phyloP scores from a whole-genome alignment of 495 filamentous ascomycete genomes.

The Saxispiralis lemnorum region DNA sequence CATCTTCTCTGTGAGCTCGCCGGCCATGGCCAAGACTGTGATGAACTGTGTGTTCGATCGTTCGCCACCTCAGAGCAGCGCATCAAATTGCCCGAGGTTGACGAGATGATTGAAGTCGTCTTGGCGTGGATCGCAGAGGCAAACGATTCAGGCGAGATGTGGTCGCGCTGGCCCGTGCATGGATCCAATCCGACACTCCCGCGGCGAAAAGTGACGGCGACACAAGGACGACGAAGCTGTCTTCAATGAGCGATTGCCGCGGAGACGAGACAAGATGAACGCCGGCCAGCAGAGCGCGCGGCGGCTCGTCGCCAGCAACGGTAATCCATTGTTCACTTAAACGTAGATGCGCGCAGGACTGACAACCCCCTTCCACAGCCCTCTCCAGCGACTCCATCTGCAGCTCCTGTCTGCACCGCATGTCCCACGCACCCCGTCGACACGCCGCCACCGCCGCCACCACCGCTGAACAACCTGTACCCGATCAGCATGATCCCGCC shows the following conservation, averaged over 20 bases:
- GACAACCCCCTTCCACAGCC: conserved; percentile 4
- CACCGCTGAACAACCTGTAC: conserved; percentile 1
- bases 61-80: too few relatives aligned
- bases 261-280: conserved; percentile 16
- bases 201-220: conserved; percentile 18
- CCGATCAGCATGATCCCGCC: not conserved
- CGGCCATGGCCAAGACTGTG: not conserved
- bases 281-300: conserved; percentile 20
- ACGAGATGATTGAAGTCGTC: too few relatives aligned
- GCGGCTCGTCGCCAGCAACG: conserved; percentile 16
- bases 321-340: conserved; percentile 7
- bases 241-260: not conserved
- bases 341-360: not conserved
- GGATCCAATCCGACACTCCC: not conserved
- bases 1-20: not conserved
- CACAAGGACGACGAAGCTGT: conserved; percentile 8
- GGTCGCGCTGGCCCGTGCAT: too few relatives aligned
- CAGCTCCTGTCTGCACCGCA: conserved; percentile 17
- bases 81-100: too few relatives aligned
- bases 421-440: conserved; percentile 14
- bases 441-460: conserved; percentile 17
- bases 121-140: too few relatives aligned
- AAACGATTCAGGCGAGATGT: too few relatives aligned
- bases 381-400: conserved; percentile 16
- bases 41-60: too few relatives aligned